Base-by-base conservation (phyloP, 169 alveolate species). In the Eimeria sp. region DNA sequence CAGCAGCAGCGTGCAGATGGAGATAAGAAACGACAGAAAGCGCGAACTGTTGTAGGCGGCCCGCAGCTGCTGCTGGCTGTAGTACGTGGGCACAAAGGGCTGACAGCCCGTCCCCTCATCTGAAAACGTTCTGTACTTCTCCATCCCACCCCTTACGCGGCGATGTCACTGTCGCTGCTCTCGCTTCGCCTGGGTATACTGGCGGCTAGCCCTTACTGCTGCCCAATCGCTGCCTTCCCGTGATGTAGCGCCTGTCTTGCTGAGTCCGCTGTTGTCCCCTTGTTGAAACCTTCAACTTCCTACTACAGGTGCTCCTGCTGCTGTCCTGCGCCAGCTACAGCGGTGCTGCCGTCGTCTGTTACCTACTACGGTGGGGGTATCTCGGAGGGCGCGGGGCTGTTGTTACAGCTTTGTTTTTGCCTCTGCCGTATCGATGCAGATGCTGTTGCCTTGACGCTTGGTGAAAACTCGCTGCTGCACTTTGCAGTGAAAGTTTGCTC, bases 61-160 rank as follows among this genome's bases (percentile, higher is more conserved):
- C 65, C 91, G 70, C 34, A 93, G 89, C 94, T 93, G 96, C 45
- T 87, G 86, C 89, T 51, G 70, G 78, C 58, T 93, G 88, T 70
- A 93, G 65, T 75, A 70, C 6, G 90, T 63, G 45, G 96, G 96
- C 83, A 93, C 80, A 54, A 93, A 93, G 63, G 96, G 96, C 70
- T 93, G 92, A 34, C 47, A 54, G 65, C 96, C 96, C 22, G 93
- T 83, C 40, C 89, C 54, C 80, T 93, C 96, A 78, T 93, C 96
- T 58, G 91, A 88, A 40, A 93, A 93, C 20, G 84, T 72, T 30
- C 96, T 40, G 89, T 93, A 93, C 78, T 93, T 93, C 78, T 93
- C 96, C 96, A 93, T 93, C 47, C 58, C 63, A n/a, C 45, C 80
- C 0, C 87, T 16, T 3, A 13, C 16, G 93, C 58, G 5, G 91